Base-by-base conservation (phyloP, 257 asterid species). In the Mitragyna speciosa region DNA sequence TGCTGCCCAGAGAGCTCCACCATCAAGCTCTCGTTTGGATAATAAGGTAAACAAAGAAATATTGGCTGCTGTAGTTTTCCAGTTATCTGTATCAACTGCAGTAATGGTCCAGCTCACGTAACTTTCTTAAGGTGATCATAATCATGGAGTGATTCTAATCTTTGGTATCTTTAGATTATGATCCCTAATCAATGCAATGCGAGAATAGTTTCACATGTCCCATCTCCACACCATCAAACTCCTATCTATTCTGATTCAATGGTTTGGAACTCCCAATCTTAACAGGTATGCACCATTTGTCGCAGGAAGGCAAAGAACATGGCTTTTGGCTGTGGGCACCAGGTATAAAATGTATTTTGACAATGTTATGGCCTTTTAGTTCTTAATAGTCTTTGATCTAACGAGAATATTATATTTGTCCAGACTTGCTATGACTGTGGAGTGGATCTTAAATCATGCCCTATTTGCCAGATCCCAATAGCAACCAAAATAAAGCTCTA, bases 291-390 rank as follows among this genome's bases (percentile, higher is more conserved):
- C 83, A 85, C 87, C 47, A 84, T 86, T 63, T 91, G 95, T 59
- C 84, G 81, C 45, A 84, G 80, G 72, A 85, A 83, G 63, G 63
- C 79, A 19, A 91, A 86, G 82, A 88, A 88, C 87, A 84, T 89
- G 93, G 95, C 90, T 58, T 89, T 89, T 78, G 90, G 90, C 51
- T 90, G 91, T 66, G 95, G 95, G 24, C 95, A 90, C 79, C 92
- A 90, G 94, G 94, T 90, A 82, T 43, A 28, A 3, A 31, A 31
- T 15, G 20, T 9, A 33, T 12, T 26, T 15, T 73, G 67, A 52
- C 36, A 39, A 17, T 28, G 20, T 51, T 63, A 77, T 22, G 30
- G 48, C 48, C 69, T 41, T 47, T 15, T 70, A 2, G 63, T 52
- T 7, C 36, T 73, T 16, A 6, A 67, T 61, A 2, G 11, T 26